Conservation (phyloP, 345 rosid species). For the Salix arbutifolia region DNA sequence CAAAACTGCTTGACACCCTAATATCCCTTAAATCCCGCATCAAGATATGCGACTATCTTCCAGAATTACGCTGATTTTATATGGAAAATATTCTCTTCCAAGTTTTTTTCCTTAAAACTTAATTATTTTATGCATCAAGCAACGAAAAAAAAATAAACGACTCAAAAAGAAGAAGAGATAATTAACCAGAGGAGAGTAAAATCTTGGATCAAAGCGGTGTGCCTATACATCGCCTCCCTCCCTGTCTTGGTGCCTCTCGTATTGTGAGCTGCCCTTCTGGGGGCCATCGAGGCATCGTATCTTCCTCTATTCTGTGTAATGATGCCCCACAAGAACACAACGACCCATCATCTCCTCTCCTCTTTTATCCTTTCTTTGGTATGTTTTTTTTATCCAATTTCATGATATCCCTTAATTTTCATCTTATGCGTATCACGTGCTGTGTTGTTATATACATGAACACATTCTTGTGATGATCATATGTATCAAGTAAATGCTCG, state of each 20-base stretch:
- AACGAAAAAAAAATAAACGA: not conserved
- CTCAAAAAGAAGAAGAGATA: not conserved
- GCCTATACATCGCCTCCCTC: not conserved
- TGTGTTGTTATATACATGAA: too few species aligned
- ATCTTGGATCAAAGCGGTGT: not conserved
- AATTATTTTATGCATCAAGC: not conserved
- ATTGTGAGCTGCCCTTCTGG: conserved; percentile 5
- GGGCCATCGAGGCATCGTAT: not conserved
- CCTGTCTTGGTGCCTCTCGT: not conserved
- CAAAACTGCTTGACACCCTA: not conserved
- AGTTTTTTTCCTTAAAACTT: not conserved
- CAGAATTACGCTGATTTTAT: not conserved
- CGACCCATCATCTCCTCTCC: not conserved
- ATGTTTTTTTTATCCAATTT: not conserved
- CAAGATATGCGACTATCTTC: conserved; percentile 10
- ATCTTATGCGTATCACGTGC: too few species aligned
- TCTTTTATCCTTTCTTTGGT: not conserved
- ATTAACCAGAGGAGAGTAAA: not conserved
- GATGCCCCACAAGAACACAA: not conserved
- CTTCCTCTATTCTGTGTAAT: not conserved
- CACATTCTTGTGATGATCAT: not conserved
- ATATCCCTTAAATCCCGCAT: conserved; percentile 26
- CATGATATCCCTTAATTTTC: not conserved
- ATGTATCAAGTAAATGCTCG: not conserved
- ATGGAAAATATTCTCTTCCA: too few species aligned